phyloP scores from a whole-genome alignment of 371 early-diverging fungal genomes.

The Rhizomucor miehei region DNA sequence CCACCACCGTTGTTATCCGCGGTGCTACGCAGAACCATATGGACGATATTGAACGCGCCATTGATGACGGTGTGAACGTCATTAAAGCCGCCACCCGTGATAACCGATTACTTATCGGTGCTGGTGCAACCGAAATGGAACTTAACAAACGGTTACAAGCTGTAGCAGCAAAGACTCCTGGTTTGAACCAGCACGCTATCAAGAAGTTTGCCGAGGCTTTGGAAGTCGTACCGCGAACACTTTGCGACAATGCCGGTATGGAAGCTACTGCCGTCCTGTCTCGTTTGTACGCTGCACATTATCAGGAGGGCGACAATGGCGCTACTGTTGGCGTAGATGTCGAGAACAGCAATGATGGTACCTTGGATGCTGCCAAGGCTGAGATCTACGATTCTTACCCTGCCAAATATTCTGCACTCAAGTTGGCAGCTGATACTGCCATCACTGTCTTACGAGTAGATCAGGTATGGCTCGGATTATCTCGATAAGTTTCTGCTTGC shows the following conservation, averaged over 20 bases:
- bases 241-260: constrained; percentile 96
- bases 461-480: constrained; percentile 63
- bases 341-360: constrained; percentile 75
- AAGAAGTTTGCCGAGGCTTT: constrained; percentile 96
- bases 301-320: constrained; percentile 58
- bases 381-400: constrained; percentile 78
- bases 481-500: neutral
- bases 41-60: constrained; percentile 97
- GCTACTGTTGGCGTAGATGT: constrained; percentile 73
- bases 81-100: constrained; percentile 94
- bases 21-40: constrained; percentile 97
- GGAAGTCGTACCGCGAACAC: constrained; percentile 93
- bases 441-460: constrained; percentile 94
- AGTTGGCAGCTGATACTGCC: constrained; percentile 92
- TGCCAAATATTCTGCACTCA: constrained; percentile 85
- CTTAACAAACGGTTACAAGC: constrained; percentile 73
- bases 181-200: constrained; percentile 94
- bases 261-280: constrained; percentile 93
- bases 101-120: constrained; percentile 88
- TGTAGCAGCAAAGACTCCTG: constrained; percentile 86
- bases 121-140: constrained; percentile 96
- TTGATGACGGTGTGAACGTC: constrained; percentile 97
- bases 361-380: constrained; percentile 77
- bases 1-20: constrained; percentile 95
- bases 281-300: constrained; percentile 93